Conservation (phyloP, 2,329 filamentous ascomycete species). For the Knufia fluminis region DNA sequence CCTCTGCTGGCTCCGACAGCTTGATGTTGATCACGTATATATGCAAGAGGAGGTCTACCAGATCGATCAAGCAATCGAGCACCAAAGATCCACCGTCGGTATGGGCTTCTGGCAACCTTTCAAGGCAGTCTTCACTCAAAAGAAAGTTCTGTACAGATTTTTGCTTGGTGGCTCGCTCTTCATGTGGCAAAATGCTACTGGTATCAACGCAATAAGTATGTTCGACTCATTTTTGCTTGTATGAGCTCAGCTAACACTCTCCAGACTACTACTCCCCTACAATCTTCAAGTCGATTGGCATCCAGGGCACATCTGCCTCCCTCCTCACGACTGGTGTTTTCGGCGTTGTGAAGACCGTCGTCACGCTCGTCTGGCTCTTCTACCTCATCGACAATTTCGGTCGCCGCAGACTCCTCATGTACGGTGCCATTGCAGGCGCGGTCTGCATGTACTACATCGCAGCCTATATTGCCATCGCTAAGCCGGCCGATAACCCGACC, state of each 20-base stretch:
- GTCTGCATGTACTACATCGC: slow-evolving; percentile 58
- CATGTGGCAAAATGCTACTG: slow-evolving; percentile 67
- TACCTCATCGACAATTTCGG: slow-evolving; percentile 58
- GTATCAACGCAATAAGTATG: slow-evolving; percentile 56
- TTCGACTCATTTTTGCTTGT: too few relatives aligned
- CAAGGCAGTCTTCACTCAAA: slow-evolving; percentile 43
- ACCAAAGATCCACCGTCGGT: slow-evolving; percentile 54
- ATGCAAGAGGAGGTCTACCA: slow-evolving; percentile 64
- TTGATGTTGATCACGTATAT: slow-evolving; percentile 44
- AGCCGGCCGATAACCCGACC: slow-evolving; percentile 29
- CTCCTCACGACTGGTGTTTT: slow-evolving; percentile 66
- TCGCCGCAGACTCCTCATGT: slow-evolving; percentile 54
- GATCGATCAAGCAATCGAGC: slow-evolving; percentile 61
- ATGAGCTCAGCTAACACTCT: neutral
- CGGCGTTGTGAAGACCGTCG: slow-evolving; percentile 62
- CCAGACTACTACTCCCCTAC: slow-evolving; percentile 59
- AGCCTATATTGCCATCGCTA: slow-evolving; percentile 47
- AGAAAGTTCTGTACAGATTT: slow-evolving; percentile 59
- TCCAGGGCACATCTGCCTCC: slow-evolving; percentile 49
- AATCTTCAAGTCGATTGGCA: slow-evolving; percentile 57
- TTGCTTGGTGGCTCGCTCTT: slow-evolving; percentile 66
- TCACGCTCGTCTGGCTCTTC: slow-evolving; percentile 61
- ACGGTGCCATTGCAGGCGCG: slow-evolving; percentile 54
- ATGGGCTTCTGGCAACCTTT: slow-evolving; percentile 69
- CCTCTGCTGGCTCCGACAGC: slow-evolving; percentile 38